Evolutionary conservation across 1,139 yeast species (phyloP), one percentile per base, ranked within the genome.

Genomic region (Kodamaea plutei): DNA sequence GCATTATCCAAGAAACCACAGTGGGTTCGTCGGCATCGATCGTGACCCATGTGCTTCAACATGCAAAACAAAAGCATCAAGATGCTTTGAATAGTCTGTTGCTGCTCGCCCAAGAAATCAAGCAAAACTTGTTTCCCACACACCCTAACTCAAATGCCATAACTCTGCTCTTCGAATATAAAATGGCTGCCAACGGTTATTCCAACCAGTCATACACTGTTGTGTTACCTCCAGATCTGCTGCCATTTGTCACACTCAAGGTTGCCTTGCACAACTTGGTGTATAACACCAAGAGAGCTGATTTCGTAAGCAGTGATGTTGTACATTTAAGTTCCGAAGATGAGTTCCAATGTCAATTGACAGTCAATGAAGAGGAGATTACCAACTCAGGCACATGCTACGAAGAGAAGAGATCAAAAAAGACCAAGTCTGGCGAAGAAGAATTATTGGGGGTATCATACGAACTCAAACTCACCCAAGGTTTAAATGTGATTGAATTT

Each of bases 351-450:
- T 66, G 71, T 31, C 58, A 54, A 21, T 51, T 75, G 30, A 54
- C 52, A 6, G 70, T 73, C 11, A 75, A 75, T 43, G 76, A 73
- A 14, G 76, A 71, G 29, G 71, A 65, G 34, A 69, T 73, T 1
- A 54, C 56, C 12, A 54, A 46, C 15, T 56, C 69, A 33, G 50
- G 62, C 29, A 59, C 72, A 50, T 44, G 67, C 48, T 38, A 54
- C 38, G 60, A 66, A 48, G 58, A 69, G 30, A 58, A 59, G 8
- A 31, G 33, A 8, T 26, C 20, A 7, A 36, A 33, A 20, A 24
- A 21, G 14, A 10, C 23, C 8, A 27, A 24, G 15, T n/a, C 12
- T 4, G 24, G 25, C 6, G 30, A 33, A 2, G 29, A 31, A 12
- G 39, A 43, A 9, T 38, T 41, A 19, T 52, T 72, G 25, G 61